Evolutionary conservation across 73 alveolate genomes (phyloP), one percentile per base, ranked within the genome.

Genomic region (Effrenium voratum): DNA sequence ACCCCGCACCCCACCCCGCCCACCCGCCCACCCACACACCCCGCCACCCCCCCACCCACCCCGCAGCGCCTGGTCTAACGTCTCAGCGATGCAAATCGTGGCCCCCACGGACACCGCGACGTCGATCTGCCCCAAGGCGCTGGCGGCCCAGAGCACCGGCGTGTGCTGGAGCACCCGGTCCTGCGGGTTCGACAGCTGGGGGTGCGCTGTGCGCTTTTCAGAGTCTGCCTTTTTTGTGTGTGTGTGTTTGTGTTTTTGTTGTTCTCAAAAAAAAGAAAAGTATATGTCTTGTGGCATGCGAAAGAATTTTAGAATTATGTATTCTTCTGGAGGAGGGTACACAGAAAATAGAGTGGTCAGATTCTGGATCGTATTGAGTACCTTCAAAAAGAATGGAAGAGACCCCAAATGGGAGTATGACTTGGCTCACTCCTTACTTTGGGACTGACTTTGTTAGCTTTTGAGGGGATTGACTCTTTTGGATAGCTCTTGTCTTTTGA

Each of bases 61-160:
- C 72, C 28, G 16, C n/a, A 57, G 41, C 87, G 36, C 87, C 90
- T 52, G 43, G 57, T 83, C 93, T 45, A 83, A 5, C 86, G 26
- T 47, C 30, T 66, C 86, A n/a, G 86, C 86, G 16, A 88, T 63
- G 75, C 96, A 88, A 57, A 88, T 52, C 40, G 57, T 59, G 59
- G 96, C 96, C 26, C 96, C 96, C 30, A 49, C 38, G 49, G 75
- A 45, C 75, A 66, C 86, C 5, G 96, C 85, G 38, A 88, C 66
- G 70, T 88, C 41, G 85, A 88, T 68, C 70, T 88, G 96, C 22
- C 96, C 96, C 2, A 88, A 43, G 86, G 96, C 96, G 32, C 96
- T 88, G 70, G 96, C 96, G 12, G 96, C 96, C 96, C 96, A 88
- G 32, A 88, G 66, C 70, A 68, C 96, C 16, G 96, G 86, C 28